Conservation (phyloP, 352 stramenopile species). For the Phytopythium vexans region DNA sequence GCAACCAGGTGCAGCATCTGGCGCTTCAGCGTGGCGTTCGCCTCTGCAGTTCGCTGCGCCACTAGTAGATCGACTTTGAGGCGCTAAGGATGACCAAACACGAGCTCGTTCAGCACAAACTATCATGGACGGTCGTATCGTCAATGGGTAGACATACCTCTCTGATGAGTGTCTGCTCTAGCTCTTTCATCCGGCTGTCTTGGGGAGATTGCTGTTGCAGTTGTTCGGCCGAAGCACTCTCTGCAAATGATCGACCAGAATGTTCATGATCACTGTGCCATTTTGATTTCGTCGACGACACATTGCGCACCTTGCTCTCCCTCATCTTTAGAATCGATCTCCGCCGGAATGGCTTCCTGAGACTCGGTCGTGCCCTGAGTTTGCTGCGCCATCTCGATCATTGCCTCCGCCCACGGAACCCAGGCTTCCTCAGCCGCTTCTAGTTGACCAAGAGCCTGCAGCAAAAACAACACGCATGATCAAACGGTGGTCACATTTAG, state of each 20-base stretch:
- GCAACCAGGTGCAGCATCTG: conserved; percentile 64
- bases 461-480: not conserved
- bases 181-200: conserved; percentile 27
- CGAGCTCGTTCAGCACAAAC: not conserved
- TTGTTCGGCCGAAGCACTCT: not conserved
- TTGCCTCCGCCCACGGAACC: conserved; percentile 58
- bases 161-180: conserved; percentile 58
- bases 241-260: not conserved
- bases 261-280: no score
- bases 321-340: conserved; percentile 3
- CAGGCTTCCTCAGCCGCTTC: conserved; percentile 52
- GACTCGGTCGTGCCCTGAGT: not conserved
- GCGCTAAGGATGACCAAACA: conserved; percentile 20
- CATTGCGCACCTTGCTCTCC: conserved; percentile 2
- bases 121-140: no score
- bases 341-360: not conserved
- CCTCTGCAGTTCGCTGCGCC: conserved; percentile 60
- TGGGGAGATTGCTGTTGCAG: not conserved
- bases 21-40: conserved; percentile 54
- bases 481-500: not conserved
- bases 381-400: conserved; percentile 47
- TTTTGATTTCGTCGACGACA: no score
- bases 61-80: conserved; percentile 78
- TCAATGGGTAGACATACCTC: conserved; percentile 30
- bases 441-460: conserved; percentile 40